A percentile compares a stretch with the other conserved stretches of the same genome.
These are phyloP conservation scores for Elsinoe batatas DNA, from an alignment of 2,329 filamentous ascomycete genomes.

Conservation along the genomic window DNA sequence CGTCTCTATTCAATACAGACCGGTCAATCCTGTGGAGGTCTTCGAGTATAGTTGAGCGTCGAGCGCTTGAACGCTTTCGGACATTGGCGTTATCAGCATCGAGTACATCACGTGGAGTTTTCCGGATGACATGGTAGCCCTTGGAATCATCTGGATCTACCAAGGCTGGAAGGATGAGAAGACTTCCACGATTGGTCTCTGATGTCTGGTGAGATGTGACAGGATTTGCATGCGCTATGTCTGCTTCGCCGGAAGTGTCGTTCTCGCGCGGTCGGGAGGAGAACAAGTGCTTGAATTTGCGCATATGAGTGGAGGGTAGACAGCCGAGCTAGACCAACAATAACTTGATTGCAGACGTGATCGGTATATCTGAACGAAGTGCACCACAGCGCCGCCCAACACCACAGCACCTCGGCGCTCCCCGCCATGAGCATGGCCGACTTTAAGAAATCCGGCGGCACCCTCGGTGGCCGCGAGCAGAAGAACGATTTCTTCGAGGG, in stretches of 20 bases:
- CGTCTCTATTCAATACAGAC: background rate
- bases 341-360: too few relatives aligned
- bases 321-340: too few relatives aligned
- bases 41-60: background rate
- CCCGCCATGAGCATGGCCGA: slow-evolving; percentile 56
- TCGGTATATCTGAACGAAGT: slow-evolving; percentile 42
- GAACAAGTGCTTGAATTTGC: too few relatives aligned
- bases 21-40: background rate
- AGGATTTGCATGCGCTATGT: too few relatives aligned
- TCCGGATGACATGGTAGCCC: background rate
- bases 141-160: background rate
- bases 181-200: background rate
- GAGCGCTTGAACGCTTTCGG: background rate
- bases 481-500: slow-evolving; percentile 52
- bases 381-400: slow-evolving; percentile 56
- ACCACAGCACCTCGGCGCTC: slow-evolving; percentile 55
- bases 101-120: background rate
- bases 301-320: too few relatives aligned
- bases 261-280: too few relatives aligned
- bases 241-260: too few relatives aligned
- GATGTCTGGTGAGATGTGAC: background rate
- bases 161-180: background rate
- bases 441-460: slow-evolving; percentile 49
- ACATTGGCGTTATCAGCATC: background rate
- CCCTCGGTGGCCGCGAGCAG: slow-evolving; percentile 45